Conservation (phyloP, 106 monocot genomes). For the Acorus calamus region DNA sequence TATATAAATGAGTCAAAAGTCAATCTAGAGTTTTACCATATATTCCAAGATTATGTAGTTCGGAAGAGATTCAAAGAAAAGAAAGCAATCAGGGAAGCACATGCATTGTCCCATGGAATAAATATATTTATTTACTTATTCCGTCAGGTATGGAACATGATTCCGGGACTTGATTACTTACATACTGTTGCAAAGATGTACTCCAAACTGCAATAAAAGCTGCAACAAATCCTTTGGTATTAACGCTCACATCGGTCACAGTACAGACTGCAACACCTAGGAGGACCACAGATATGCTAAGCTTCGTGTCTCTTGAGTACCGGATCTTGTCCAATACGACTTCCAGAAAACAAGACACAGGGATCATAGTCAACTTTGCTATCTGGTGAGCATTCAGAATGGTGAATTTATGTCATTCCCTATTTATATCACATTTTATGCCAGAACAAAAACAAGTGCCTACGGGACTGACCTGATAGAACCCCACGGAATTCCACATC, state of each 20-base stretch:
- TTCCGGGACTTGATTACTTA: slow-evolving; percentile 16
- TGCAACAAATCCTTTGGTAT: slow-evolving; percentile 47
- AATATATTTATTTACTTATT: neutral
- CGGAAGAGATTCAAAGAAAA: neutral
- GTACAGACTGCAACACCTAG: slow-evolving; percentile 63
- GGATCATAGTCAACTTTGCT: slow-evolving; percentile 73
- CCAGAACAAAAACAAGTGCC: neutral
- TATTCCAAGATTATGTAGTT: too few species aligned
- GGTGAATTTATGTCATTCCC: too few species aligned
- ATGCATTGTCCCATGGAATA: neutral
- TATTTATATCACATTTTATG: too few species aligned
- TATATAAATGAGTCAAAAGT: too few species aligned
- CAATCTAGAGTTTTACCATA: too few species aligned
- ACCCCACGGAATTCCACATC: slow-evolving; percentile 50
- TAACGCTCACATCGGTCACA: slow-evolving; percentile 62
- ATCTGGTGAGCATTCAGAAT: slow-evolving; percentile 25
- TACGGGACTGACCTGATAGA: slow-evolving; percentile 42
- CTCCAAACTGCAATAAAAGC: slow-evolving; percentile 62
- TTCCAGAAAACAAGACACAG: slow-evolving; percentile 62
- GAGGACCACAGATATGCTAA: slow-evolving; percentile 66
- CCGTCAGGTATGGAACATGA: neutral
- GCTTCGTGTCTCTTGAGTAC: slow-evolving; percentile 63
- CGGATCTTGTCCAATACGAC: slow-evolving; percentile 63
- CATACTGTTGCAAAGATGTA: slow-evolving; percentile 64
- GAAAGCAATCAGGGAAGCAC: neutral